phyloP scores from a whole-genome alignment of 2,329 filamentous ascomycete species.

The Hypoxylon sp. region DNA sequence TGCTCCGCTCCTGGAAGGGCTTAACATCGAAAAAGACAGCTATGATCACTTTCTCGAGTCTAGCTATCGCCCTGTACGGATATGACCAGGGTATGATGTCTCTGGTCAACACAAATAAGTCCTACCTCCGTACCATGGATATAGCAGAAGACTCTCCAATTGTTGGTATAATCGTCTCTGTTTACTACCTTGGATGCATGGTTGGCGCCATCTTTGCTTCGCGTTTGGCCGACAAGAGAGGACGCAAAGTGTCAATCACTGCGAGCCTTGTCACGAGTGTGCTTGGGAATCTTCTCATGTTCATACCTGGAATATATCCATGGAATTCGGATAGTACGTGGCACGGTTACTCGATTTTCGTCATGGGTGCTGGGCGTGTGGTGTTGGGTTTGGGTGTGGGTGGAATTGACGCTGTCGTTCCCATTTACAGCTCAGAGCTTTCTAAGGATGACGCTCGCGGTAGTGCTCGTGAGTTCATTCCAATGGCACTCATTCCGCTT shows the following conservation, averaged over 20 bases:
- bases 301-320: slow-evolving; percentile 65
- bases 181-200: slow-evolving; percentile 74
- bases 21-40: slow-evolving; percentile 52
- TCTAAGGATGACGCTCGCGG: slow-evolving; percentile 68
- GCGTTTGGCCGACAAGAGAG: slow-evolving; percentile 65
- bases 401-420: slow-evolving; percentile 71
- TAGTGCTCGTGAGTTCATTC: slow-evolving; percentile 56
- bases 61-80: slow-evolving; percentile 56
- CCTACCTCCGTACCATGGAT: slow-evolving; percentile 70
- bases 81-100: slow-evolving; percentile 56
- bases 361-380: slow-evolving; percentile 50
- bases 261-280: slow-evolving; percentile 65
- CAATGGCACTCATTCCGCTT: not conserved
- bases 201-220: slow-evolving; percentile 69
- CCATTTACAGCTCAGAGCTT: slow-evolving; percentile 70
- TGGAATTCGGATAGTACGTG: slow-evolving; percentile 56
- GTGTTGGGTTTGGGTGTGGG: slow-evolving; percentile 64
- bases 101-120: slow-evolving; percentile 54
- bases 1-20: not conserved
- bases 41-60: slow-evolving; percentile 56
- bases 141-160: slow-evolving; percentile 63
- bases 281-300: slow-evolving; percentile 72
- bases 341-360: slow-evolving; percentile 63
- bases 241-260: slow-evolving; percentile 69
- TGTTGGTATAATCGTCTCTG: slow-evolving; percentile 70